A percentile compares a stretch with the other conserved stretches of the same genome.
Evolutionary conservation across 2,329 filamentous ascomycete species (phyloP).

Genomic region (Aureobasidium sp.): DNA sequence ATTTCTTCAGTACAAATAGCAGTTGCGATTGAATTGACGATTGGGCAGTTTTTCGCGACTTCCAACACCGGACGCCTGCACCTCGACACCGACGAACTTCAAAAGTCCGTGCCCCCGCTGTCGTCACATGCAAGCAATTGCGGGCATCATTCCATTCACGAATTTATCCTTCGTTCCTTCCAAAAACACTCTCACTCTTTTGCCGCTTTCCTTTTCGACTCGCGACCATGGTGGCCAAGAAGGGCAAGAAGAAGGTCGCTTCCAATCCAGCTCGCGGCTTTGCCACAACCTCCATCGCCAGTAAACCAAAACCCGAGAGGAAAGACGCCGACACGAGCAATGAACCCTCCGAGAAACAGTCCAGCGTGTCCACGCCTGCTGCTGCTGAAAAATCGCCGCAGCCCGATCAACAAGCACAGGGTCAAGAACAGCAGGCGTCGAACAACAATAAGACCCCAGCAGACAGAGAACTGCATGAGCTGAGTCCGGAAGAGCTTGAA

Average conservation of each 20-base stretch:
- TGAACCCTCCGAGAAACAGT: constrained; percentile 22
- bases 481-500: constrained; percentile 85
- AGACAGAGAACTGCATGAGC: constrained; percentile 35
- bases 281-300: constrained; percentile 82
- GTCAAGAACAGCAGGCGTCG: not conserved
- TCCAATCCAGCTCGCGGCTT: constrained; percentile 87
- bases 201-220: not conserved
- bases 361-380: constrained; percentile 16
- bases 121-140: constrained; percentile 2
- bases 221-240: constrained; percentile 28
- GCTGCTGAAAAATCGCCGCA: not conserved
- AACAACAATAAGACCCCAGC: constrained; percentile 13
- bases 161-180: not conserved
- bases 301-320: constrained; percentile 51
- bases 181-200: not conserved
- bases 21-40: not conserved
- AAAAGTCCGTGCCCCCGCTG: not conserved
- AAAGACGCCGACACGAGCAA: constrained; percentile 20
- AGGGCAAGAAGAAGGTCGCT: constrained; percentile 87
- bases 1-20: not conserved
- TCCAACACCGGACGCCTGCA: not conserved
- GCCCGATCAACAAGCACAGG: not conserved
- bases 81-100: not conserved
- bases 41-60: constrained; percentile 5
- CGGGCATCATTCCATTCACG: not conserved